Evolutionary conservation across 169 alveolate species (phyloP).

Genomic region (Cryptosporidium baileyi): DNA sequence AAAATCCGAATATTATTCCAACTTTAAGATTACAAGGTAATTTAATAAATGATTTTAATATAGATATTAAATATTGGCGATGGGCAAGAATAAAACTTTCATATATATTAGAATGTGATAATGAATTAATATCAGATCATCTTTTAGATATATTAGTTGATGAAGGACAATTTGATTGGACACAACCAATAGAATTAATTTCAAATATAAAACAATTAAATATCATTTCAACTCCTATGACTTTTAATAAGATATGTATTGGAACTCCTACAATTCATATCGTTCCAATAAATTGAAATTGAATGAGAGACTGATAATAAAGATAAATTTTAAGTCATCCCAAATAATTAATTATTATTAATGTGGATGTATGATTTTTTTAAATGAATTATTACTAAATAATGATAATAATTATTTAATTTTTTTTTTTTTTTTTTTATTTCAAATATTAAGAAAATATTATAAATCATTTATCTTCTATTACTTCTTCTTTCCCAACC

Average conservation of each 20-base stretch:
- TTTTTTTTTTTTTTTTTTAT: no score
- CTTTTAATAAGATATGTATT: neutral
- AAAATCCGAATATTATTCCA: neutral
- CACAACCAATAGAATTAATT: conserved; percentile 27
- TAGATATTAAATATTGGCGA: neutral
- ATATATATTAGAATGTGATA: neutral
- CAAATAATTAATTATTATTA: neutral
- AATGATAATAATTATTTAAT: no score
- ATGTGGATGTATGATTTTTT: neutral
- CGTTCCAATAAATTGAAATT: neutral
- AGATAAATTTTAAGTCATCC: neutral
- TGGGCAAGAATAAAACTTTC: conserved; percentile 20
- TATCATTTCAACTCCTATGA: conserved; percentile 14
- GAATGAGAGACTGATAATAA: neutral
- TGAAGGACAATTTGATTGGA: conserved; percentile 8
- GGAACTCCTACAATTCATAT: conserved; percentile 16
- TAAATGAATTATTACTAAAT: no score
- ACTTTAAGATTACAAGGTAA: neutral
- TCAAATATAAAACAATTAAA: neutral
- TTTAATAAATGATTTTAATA: neutral
- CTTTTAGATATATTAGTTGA: neutral
- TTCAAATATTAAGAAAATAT: no score
- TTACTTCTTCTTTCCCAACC: conserved; percentile 64
- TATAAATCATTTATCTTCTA: neutral
- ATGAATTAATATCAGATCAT: neutral